Conservation (phyloP, 805 yeast species). For the Saccharomyces kudriavzevii region DNA sequence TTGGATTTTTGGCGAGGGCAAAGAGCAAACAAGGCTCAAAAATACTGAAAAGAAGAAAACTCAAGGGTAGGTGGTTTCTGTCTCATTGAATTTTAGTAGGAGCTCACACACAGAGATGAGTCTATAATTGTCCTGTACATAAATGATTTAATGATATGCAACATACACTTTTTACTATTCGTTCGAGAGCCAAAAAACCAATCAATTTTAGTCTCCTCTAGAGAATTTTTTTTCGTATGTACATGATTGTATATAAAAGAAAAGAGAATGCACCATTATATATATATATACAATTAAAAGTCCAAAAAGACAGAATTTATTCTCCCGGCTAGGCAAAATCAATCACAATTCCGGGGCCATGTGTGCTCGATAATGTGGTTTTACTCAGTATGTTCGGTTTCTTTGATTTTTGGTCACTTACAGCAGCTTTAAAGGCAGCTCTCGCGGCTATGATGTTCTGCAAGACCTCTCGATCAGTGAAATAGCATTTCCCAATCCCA, state of each 20-base stretch:
- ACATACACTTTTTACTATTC: neutral
- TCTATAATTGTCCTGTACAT: neutral
- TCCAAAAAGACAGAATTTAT: neutral
- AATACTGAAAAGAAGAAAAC: conserved; percentile 66
- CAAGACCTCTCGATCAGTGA: conserved; percentile 67
- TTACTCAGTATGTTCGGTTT: conserved; percentile 65
- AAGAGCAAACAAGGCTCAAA: conserved; percentile 68
- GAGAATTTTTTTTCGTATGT: neutral
- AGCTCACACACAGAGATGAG: neutral
- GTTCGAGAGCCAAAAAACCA: neutral
- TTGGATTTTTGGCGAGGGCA: conserved; percentile 84
- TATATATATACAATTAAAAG: neutral
- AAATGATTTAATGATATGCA: neutral
- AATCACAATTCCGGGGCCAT: conserved; percentile 74
- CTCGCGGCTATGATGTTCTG: conserved; percentile 63
- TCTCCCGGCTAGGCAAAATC: conserved; percentile 31
- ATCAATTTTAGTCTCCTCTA: neutral
- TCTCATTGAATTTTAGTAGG: conserved; percentile 46
- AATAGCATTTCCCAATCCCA: conserved; percentile 69
- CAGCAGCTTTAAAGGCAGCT: conserved; percentile 47
- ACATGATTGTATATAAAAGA: neutral
- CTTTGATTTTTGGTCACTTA: conserved; percentile 51
- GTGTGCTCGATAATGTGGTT: conserved; percentile 58
- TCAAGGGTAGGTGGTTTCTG: conserved; percentile 90
- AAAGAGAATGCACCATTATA: neutral